Base-by-base conservation (phyloP, 768 basidiomycete genomes). In the Lentinula edodes region DNA sequence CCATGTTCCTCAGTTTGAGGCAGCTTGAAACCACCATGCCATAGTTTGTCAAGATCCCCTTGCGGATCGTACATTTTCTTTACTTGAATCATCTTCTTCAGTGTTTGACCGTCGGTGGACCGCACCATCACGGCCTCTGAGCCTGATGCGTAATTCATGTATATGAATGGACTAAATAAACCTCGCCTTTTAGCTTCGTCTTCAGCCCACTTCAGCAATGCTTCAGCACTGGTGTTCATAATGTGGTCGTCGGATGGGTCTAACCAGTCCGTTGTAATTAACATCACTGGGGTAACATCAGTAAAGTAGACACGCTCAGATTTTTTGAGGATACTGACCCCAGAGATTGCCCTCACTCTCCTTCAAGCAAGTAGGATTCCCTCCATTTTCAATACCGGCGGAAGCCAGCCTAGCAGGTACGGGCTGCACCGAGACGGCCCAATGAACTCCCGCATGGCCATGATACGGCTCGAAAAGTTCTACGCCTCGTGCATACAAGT, bases 321-420 rank as follows among this genome's bases (percentile, higher is more conserved):
- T 16, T 6, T 35, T 13, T 32, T 35, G n/a, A 15, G 4, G 13
- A 28, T 28, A 50, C 62, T 45, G 36, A 66, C 66, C 39, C 32
- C 61, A 59, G 3, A 63, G 60, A 43, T 63, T 61, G 13, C 67
- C 67, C 36, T 65, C 58, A n/a, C 60, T 62, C 23, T 57, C 52
- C 15, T 16, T 45, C 32, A 67, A 59, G 20, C 65, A 62, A 35
- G 60, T 65, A n/a, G 65, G 65, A 59, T 67, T 60, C 10, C 62
- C 67, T 6, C 65, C 63, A 38, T 63, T 61, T 20, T 50, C 59
- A 18, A 9, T 46, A 12, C 46, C 20, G 9, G 61, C 56, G 0
- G 61, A 46, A 32, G 62, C 62, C 16, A 64, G 55, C n/a, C 62
- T 52, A 38, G 28, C 51, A 42, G 63, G 61, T 8, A 66, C 39